phyloP scores from a whole-genome alignment of 192 early-diverging fungal species.

The Coemansia sp. region DNA sequence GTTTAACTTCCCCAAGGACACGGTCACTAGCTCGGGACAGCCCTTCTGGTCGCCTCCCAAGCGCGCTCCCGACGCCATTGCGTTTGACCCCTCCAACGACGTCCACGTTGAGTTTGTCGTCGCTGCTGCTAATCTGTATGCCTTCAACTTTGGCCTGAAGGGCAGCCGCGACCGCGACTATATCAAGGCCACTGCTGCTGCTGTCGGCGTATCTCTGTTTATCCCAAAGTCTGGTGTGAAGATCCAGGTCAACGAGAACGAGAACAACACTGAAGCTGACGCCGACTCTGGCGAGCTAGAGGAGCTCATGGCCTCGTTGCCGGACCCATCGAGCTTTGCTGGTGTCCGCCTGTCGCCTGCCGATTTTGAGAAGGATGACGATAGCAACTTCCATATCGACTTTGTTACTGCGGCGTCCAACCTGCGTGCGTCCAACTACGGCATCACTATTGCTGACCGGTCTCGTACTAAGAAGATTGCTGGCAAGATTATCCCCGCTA shows the following conservation, averaged over 20 bases:
- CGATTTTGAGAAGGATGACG: constrained; percentile 99
- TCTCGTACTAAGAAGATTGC: constrained; percentile 89
- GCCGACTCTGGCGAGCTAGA: constrained; percentile 60
- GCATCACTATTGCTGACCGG: constrained; percentile 71
- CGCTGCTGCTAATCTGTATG: constrained; percentile 90
- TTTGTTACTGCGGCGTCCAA: constrained; percentile 98
- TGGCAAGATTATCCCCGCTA: constrained; percentile 89
- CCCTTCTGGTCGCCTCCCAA: constrained; percentile 98
- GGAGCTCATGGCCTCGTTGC: constrained; percentile 67
- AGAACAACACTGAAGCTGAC: constrained; percentile 52
- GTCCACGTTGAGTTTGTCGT: constrained; percentile 91
- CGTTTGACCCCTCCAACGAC: constrained; percentile 70
- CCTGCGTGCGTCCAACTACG: constrained; percentile 85
- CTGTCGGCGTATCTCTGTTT: constrained; percentile 79
- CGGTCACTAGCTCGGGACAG: constrained; percentile 84
- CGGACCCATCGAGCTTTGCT: constrained; percentile 76
- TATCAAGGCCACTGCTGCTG: constrained; percentile 64
- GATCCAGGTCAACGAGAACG: constrained; percentile 93
- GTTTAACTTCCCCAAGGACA: constrained; percentile 96
- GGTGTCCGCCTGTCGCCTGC: constrained; percentile 85
- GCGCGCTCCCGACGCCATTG: constrained; percentile 82
- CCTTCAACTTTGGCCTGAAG: constrained; percentile 95
- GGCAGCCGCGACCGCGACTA: constrained; percentile 75
- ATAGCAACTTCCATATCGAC: constrained; percentile 99
- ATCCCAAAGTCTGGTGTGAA: constrained; percentile 89